Evolutionary conservation across 2,329 filamentous ascomycete genomes (phyloP).

Genomic region (Leptographium radiaticola): DNA sequence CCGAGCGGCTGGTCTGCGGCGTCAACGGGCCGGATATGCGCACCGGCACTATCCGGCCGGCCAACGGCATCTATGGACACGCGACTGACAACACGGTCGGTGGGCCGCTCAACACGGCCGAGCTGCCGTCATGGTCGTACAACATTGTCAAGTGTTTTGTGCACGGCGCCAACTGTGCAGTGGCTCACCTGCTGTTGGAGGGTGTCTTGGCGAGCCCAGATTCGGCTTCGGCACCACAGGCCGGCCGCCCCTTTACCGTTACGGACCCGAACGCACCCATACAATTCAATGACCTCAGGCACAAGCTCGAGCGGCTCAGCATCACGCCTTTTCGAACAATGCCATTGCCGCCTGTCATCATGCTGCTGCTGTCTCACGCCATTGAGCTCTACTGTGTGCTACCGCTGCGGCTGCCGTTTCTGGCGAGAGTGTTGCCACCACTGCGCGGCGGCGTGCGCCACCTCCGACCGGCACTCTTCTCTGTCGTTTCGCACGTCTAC

Average conservation of each 20-base stretch:
- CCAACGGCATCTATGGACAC: conserved; percentile 39
- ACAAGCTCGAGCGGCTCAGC: conserved; percentile 20
- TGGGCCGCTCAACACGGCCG: conserved; percentile 23
- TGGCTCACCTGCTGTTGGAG: conserved; percentile 28
- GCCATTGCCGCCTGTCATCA: conserved; percentile 18
- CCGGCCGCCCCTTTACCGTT: conserved; percentile 26
- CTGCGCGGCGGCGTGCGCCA: conserved; percentile 21
- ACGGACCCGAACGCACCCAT: conserved; percentile 30
- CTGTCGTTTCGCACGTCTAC: conserved; percentile 26
- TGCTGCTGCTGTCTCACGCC: conserved; percentile 23
- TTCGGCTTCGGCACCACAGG: conserved; percentile 15
- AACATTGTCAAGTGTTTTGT: conserved; percentile 27
- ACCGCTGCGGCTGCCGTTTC: conserved; percentile 15
- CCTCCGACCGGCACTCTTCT: conserved; percentile 26
- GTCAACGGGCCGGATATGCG: conserved; percentile 24
- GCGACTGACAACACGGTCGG: conserved; percentile 33
- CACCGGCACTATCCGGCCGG: conserved; percentile 37
- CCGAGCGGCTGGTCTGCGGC: conserved; percentile 28
- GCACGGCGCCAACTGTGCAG: conserved; percentile 27
- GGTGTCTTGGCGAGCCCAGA: conserved; percentile 20
- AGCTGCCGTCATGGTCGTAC: conserved; percentile 26
- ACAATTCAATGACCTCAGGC: conserved; percentile 23
- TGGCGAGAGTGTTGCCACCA: conserved; percentile 18
- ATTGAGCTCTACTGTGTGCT: conserved; percentile 24
- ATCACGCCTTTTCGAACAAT: conserved; percentile 22